Percentiles rank a stretch among this genome's conserved stretches.
Evolutionary conservation across 2,329 filamentous ascomycete genomes (phyloP).

Genomic region (Fonsecaea nubica): DNA sequence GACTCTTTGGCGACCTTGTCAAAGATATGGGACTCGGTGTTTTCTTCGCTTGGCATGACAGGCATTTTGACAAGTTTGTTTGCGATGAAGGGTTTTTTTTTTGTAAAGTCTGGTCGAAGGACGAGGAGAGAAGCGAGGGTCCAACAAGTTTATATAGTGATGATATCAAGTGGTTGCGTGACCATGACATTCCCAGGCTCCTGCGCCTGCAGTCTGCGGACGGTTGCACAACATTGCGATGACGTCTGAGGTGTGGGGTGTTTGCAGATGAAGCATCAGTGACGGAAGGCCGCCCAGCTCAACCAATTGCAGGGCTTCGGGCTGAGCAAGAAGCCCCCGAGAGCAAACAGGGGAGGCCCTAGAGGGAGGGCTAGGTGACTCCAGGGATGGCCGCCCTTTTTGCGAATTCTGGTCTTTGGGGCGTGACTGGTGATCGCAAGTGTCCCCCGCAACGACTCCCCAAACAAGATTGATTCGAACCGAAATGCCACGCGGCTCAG

Average conservation of each 20-base stretch:
- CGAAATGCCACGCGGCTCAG: slow-evolving; percentile 20
- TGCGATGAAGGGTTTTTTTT: not conserved
- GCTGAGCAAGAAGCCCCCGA: not conserved
- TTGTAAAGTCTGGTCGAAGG: not conserved
- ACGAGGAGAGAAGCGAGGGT: not conserved
- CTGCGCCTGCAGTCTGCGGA: slow-evolving; percentile 1
- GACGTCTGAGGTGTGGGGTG: slow-evolving; percentile 23
- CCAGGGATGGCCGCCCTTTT: not conserved
- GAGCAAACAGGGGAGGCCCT: not conserved
- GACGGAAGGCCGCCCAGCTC: slow-evolving; percentile 6
- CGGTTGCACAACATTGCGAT: not conserved
- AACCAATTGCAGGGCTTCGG: slow-evolving; percentile 11
- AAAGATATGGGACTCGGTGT: slow-evolving; percentile 43
- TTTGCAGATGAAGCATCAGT: slow-evolving; percentile 3
- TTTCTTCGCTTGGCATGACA: slow-evolving; percentile 45
- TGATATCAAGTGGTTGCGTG: not conserved
- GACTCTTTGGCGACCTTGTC: slow-evolving; percentile 49
- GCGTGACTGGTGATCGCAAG: not conserved
- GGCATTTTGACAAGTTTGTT: not conserved
- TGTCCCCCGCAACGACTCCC: slow-evolving; percentile 8
- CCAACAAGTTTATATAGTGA: slow-evolving; percentile 9
- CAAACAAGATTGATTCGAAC: not conserved
- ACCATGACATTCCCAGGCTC: slow-evolving; percentile 5
- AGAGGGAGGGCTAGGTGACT: not conserved
- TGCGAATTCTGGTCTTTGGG: not conserved